Evolutionary conservation across 139 green algal species (phyloP).

Genomic region (Trebouxia sp.): DNA sequence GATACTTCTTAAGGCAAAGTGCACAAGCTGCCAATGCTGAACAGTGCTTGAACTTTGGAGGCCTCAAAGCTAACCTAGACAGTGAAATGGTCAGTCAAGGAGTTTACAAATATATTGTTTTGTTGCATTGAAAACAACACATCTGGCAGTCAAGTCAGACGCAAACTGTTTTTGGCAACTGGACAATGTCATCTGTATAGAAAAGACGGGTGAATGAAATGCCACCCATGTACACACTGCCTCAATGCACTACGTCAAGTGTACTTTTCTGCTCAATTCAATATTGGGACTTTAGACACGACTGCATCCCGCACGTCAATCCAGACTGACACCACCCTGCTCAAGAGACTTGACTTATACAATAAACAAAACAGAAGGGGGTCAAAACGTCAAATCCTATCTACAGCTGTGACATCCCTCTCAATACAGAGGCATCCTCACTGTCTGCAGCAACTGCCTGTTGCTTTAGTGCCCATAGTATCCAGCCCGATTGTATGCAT

Average conservation of each 20-base stretch:
- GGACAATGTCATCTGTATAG: slow-evolving; percentile 5
- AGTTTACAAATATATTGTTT: slow-evolving; percentile 12
- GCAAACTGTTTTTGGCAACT: neutral
- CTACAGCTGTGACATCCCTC: no score
- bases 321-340: no score
- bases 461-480: slow-evolving; percentile 16
- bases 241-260: neutral
- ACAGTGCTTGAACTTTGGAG: neutral
- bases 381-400: no score
- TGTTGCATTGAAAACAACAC: slow-evolving; percentile 4
- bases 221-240: neutral
- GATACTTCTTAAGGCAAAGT: neutral
- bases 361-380: no score
- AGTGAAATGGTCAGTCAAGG: neutral
- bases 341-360: no score
- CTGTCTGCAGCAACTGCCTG: neutral
- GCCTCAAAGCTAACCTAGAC: neutral
- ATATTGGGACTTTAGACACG: no score
- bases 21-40: neutral
- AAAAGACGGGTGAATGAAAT: neutral
- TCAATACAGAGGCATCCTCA: no score
- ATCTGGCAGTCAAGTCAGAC: slow-evolving; percentile 6
- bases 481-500: neutral
- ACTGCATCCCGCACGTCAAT: no score
- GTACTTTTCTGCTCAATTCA: slow-evolving; percentile 22